Conservation (phyloP, 805 yeast genomes). For the Saccharomycopsis fibuligera region DNA sequence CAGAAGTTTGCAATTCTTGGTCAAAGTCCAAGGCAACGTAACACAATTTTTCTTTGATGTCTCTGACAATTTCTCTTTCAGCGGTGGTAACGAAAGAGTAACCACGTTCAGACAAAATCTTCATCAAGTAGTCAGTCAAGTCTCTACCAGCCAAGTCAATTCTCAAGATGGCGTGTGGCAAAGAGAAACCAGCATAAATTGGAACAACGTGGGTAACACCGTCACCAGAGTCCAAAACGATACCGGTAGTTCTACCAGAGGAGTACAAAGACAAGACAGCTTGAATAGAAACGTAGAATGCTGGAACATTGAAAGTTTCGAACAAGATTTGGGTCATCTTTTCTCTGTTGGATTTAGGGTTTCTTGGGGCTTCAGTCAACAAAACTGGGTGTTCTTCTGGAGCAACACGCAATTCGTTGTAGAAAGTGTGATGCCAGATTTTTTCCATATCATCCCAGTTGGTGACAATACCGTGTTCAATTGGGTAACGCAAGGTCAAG, state of each 20-base stretch:
- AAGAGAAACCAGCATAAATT: constrained; percentile 98
- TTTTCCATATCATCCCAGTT: constrained; percentile 99
- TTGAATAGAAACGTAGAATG: constrained; percentile 97
- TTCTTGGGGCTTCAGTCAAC: constrained; percentile 99
- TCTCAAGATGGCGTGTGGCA: constrained; percentile 98
- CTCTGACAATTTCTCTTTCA: constrained; percentile 72
- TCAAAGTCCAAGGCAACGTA: constrained; percentile 98
- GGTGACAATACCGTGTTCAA: constrained; percentile 99
- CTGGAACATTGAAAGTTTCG: constrained; percentile 99
- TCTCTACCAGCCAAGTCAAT: constrained; percentile 99
- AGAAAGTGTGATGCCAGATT: constrained; percentile 99
- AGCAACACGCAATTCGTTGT: constrained; percentile 99
- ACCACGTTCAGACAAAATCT: constrained; percentile 97
- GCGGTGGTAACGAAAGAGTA: constrained; percentile 98
- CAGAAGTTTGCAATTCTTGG: constrained; percentile 98
- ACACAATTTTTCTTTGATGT: constrained; percentile 97
- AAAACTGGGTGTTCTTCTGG: constrained; percentile 99
- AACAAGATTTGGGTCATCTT: constrained; percentile 99
- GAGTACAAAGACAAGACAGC: constrained; percentile 97
- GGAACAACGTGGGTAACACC: constrained; percentile 99
- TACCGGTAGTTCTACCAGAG: constrained; percentile 99
- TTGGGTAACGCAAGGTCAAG: constrained; percentile 96
- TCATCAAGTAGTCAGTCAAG: constrained; percentile 97
- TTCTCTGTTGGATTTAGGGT: constrained; percentile 99
- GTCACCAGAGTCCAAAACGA: constrained; percentile 98